phyloP scores from a whole-genome alignment of 441 rosid species.

The Gossypium davidsonii region DNA sequence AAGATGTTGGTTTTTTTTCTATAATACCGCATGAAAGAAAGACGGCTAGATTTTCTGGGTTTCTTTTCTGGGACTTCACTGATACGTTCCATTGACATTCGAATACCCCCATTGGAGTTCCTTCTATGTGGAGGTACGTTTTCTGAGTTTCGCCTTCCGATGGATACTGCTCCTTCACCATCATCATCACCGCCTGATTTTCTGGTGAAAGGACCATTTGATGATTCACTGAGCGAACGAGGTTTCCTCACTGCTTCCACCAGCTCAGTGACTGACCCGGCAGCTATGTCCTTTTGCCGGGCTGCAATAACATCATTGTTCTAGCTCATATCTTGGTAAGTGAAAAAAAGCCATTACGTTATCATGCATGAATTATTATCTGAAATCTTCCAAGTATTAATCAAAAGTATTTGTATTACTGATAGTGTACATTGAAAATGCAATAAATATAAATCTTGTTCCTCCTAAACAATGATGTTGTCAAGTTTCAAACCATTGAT shows the following conservation, averaged over 20 bases:
- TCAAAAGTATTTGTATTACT: neutral
- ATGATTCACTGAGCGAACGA: slow-evolving; percentile 23
- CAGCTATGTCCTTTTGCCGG: slow-evolving; percentile 75
- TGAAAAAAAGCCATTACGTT: neutral
- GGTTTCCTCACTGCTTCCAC: slow-evolving; percentile 83
- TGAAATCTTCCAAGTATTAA: neutral
- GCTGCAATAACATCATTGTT: slow-evolving; percentile 37
- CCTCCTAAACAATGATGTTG: no score
- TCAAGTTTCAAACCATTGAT: no score
- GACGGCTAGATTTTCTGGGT: slow-evolving; percentile 53
- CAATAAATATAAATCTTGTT: no score
- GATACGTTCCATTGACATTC: slow-evolving; percentile 72
- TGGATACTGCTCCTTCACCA: slow-evolving; percentile 33
- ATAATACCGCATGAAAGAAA: slow-evolving; percentile 62
- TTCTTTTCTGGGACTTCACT: slow-evolving; percentile 73
- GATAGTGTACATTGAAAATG: no score
- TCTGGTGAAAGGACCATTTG: neutral
- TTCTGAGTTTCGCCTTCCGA: slow-evolving; percentile 52
- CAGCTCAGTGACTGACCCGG: slow-evolving; percentile 71
- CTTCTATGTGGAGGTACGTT: slow-evolving; percentile 30
- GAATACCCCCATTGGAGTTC: slow-evolving; percentile 34
- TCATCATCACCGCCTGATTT: slow-evolving; percentile 27
- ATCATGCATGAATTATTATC: neutral
- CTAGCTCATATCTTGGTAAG: neutral
- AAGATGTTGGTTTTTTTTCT: neutral